phyloP scores from a whole-genome alignment of 2,329 filamentous ascomycete genomes.

The Setomelanomma holmii region DNA sequence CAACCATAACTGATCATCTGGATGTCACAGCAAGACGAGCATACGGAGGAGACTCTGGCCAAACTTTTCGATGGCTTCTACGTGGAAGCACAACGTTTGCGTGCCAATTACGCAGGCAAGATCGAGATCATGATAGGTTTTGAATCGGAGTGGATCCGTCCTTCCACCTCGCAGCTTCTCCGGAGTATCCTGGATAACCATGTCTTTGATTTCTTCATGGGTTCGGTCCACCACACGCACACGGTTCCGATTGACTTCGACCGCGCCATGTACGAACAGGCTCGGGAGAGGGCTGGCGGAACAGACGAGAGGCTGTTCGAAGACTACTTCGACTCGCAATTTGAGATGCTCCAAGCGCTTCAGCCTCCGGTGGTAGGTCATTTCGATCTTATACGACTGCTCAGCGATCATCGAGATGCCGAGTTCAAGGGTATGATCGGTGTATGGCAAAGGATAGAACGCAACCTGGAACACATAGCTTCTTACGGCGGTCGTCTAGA shows the following conservation, averaged over 20 bases:
- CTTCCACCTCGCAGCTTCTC: slow-evolving; percentile 68
- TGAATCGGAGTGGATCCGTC: slow-evolving; percentile 90
- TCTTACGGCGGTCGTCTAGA: slow-evolving; percentile 84
- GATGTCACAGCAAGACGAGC: slow-evolving; percentile 18
- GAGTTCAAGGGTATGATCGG: slow-evolving; percentile 64
- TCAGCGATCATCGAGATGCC: slow-evolving; percentile 72
- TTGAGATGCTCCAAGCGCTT: slow-evolving; percentile 76
- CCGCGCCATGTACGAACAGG: slow-evolving; percentile 67
- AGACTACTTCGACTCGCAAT: slow-evolving; percentile 88
- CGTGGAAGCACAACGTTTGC: slow-evolving; percentile 75
- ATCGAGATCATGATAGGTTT: slow-evolving; percentile 89
- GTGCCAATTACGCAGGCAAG: slow-evolving; percentile 69
- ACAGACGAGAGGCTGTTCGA: slow-evolving; percentile 71
- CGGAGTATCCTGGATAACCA: slow-evolving; percentile 64
- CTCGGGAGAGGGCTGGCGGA: slow-evolving; percentile 63
- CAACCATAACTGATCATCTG: slow-evolving; percentile 13
- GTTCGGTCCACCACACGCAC: slow-evolving; percentile 89
- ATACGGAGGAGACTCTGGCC: slow-evolving; percentile 42
- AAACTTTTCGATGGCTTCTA: slow-evolving; percentile 75
- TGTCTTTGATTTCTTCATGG: slow-evolving; percentile 86
- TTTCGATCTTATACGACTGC: slow-evolving; percentile 87
- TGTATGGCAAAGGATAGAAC: slow-evolving; percentile 76
- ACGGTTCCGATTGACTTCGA: slow-evolving; percentile 91
- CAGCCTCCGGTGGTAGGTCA: slow-evolving; percentile 85
- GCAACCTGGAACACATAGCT: slow-evolving; percentile 76